A percentile compares a stretch with the other conserved stretches of the same genome.
Conservation (phyloP, 805 yeast genomes). For the Spencermartinsiella europaea region DNA sequence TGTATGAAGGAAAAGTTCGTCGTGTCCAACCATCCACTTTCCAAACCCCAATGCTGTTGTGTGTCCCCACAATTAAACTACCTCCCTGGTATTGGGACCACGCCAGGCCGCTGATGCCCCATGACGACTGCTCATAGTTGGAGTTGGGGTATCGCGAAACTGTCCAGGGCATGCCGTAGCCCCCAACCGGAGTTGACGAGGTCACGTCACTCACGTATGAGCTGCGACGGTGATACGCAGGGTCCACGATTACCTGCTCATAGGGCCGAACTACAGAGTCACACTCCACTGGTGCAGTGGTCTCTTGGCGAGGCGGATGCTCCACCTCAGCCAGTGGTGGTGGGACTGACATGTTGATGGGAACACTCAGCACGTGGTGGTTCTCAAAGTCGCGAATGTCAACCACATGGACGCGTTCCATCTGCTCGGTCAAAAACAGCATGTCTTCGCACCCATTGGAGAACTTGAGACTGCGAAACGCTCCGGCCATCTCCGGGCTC, state of each 20-base stretch:
- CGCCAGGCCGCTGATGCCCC: conserved; percentile 58
- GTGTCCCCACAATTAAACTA: conserved; percentile 55
- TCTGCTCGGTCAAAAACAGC: conserved; percentile 74
- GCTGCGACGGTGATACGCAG: neutral
- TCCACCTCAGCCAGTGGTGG: conserved; percentile 10
- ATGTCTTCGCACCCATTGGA: conserved; percentile 69
- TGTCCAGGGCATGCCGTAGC: neutral
- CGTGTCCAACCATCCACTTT: conserved; percentile 43
- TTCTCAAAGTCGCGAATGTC: conserved; percentile 70
- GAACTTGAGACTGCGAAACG: conserved; percentile 61
- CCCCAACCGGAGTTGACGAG: conserved; percentile 1
- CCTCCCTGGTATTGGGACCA: conserved; percentile 50
- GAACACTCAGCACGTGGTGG: conserved; percentile 59
- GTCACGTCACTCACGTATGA: neutral
- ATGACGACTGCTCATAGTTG: conserved; percentile 29
- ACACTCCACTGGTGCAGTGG: neutral
- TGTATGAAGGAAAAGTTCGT: conserved; percentile 24
- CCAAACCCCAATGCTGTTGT: conserved; percentile 67
- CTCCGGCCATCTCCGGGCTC: conserved; percentile 47
- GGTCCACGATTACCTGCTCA: neutral
- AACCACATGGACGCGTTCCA: conserved; percentile 77
- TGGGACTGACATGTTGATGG: conserved; percentile 15
- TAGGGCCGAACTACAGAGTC: conserved; percentile 7
- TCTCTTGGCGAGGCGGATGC: neutral
- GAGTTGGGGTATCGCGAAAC: neutral